Evolutionary conservation across 352 stramenopile species (phyloP), one percentile per base, ranked within the genome.

Genomic region (Pythium utonaiense): DNA sequence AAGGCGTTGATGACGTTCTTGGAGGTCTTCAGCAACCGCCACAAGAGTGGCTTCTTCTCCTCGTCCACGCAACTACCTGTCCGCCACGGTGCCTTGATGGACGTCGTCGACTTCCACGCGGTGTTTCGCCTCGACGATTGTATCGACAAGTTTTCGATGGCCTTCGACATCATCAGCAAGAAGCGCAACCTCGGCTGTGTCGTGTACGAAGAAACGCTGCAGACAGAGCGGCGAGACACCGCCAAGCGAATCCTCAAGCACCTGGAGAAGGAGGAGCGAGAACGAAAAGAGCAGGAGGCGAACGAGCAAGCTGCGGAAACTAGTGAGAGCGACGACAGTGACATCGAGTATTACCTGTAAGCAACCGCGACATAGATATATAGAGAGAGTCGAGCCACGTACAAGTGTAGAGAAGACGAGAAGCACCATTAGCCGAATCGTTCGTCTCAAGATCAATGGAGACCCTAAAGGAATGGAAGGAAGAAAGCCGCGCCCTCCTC

Each of bases 111-210:
- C 40, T 90, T 92, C 60, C 30, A 70, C 1, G 66, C 73, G 12
- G 77, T 92, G 22, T 92, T 92, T 48, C 80, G 80, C 4, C 64
- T 90, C 22, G 57, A 77, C 31, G 82, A 89, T 44, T 88, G 78
- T 53, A 71, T 90, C 10, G 74, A 88, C 17, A 76, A 74, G 13
- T 92, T 92, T 54, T 74, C 73, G 1, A 89, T 87, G 80, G 78
- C 77, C 25, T 80, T 73, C 45, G 74, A 85, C 40, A 83, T 88
- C 28, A 63, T 89, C 28, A 60, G 25, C 27, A 76, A 78, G 48
- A 78, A 75, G 13, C 47, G 64, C 13, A 77, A 70, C 22, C 69
- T 91, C 13, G 78, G 66, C 1, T 72, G 74, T 30, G 82, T 89
- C 68, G 70, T 91, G 60, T 91, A 78, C 68, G 77, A 89, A 57